Base-by-base conservation (phyloP, 345 rosid genomes). In the Anacardium occidentale region DNA sequence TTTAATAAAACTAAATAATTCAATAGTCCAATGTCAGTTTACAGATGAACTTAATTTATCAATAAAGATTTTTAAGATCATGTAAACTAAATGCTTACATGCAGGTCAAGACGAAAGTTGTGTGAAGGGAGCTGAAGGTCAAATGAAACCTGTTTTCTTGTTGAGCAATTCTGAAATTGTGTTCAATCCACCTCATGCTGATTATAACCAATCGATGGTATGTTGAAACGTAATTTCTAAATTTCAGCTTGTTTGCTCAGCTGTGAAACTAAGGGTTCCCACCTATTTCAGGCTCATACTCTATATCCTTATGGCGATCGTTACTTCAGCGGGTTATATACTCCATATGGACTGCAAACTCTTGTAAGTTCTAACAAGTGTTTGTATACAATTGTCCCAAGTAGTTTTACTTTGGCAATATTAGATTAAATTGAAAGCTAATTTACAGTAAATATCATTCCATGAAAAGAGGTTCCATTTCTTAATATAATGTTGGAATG, bases 261-360 rank as follows among this genome's bases (percentile, higher is more conserved):
- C 55, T 59, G 62, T 45, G 42, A 60, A 53, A 26, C 61, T 68
- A 68, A 76, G 61, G 9, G 47, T 54, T 72, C 45, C 58, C 32
- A 42, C n/a, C 65, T 48, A 65, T 58, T 54, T 75, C 85, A 85
- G 86, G 78, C 62, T 51, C 80, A 22, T 50, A 42, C 57, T 18
- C 72, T 79, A 29, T 77, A 59, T 70, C 75, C 77, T 26, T 66
- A 61, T 20, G 56, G 76, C 11, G 86, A 85, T 69, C 75, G 68
- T 63, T 83, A 85, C 75, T 56, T 77, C 21, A 53, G 82, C 37
- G 83, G 85, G 17, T 44, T 77, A 10, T 74, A 75, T 70, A 60
- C 74, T 68, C 79, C 89, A 15, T 84, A 83, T 66, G 85, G 82
- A 62, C 83, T 77, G 11, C 85, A 76, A 58, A 68, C 85, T 58